These are phyloP conservation scores for Globisporangium camurandrum DNA, from an alignment of 352 stramenopile species.

Conservation along the genomic window DNA sequence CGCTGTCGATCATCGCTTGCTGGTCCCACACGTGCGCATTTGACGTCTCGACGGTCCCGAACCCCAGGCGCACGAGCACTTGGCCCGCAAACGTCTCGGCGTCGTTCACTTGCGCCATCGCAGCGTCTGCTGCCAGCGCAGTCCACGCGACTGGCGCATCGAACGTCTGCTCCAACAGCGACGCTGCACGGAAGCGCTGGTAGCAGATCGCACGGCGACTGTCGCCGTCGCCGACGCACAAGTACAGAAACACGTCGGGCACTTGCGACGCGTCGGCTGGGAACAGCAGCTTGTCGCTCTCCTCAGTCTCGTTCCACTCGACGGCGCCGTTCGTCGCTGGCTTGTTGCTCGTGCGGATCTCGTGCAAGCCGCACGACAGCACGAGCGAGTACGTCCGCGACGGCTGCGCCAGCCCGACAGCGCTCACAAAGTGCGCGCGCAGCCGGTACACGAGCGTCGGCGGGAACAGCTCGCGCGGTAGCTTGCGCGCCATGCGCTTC, in stretches of 20 bases:
- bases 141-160: constrained; percentile 43
- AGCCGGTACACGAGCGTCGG: constrained; percentile 52
- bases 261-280: constrained; percentile 48
- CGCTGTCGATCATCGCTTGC: constrained; percentile 42
- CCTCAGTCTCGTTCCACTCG: constrained; percentile 74
- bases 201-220: constrained; percentile 64
- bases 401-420: constrained; percentile 41
- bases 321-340: constrained; percentile 53
- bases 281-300: constrained; percentile 65
- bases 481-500: constrained; percentile 45
- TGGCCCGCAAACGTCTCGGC: constrained; percentile 59
- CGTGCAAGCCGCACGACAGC: constrained; percentile 44
- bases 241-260: constrained; percentile 76
- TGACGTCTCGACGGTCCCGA: constrained; percentile 46
- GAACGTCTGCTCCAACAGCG: constrained; percentile 48
- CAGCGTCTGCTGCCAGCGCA: constrained; percentile 47
- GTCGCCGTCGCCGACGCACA: constrained; percentile 57
- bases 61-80: constrained; percentile 60
- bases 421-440: constrained; percentile 56
- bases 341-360: constrained; percentile 45
- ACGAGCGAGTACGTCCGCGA: constrained; percentile 39
- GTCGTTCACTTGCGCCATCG: constrained; percentile 37
- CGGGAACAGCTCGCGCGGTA: constrained; percentile 41
- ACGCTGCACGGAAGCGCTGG: constrained; percentile 53
- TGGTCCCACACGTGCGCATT: constrained; percentile 46